Percentiles rank a stretch among this genome's conserved stretches.
Conservation (phyloP, 306 rosid genomes). For the Pachyrhizus erosus region DNA sequence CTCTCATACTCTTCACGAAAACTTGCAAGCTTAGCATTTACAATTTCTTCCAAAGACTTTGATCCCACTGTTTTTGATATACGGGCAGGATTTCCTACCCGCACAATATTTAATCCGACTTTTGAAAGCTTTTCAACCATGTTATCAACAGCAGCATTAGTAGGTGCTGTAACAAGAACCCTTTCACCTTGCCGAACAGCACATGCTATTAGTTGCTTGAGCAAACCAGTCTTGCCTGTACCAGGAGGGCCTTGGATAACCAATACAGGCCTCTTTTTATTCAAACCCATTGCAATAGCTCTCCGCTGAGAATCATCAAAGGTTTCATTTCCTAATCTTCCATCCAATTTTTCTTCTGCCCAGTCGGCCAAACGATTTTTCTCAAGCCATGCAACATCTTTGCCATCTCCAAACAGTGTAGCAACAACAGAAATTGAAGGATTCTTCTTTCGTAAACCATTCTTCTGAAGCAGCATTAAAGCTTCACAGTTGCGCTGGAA, state of each 20-base stretch:
- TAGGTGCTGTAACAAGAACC: slow-evolving; percentile 87
- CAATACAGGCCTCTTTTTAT: slow-evolving; percentile 72
- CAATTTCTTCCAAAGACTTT: slow-evolving; percentile 78
- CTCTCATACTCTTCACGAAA: slow-evolving; percentile 73
- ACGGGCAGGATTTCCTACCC: slow-evolving; percentile 90
- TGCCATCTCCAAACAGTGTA: slow-evolving; percentile 78
- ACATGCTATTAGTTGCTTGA: slow-evolving; percentile 64
- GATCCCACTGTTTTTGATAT: slow-evolving; percentile 70
- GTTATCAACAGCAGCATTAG: slow-evolving; percentile 88
- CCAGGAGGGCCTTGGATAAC: slow-evolving; percentile 95
- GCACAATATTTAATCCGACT: slow-evolving; percentile 65
- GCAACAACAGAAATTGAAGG: slow-evolving; percentile 74
- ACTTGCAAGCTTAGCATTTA: slow-evolving; percentile 64
- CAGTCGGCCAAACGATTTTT: slow-evolving; percentile 63
- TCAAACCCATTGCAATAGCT: slow-evolving; percentile 71
- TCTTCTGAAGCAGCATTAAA: slow-evolving; percentile 83
- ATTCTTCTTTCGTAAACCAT: slow-evolving; percentile 76
- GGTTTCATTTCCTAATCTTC: slow-evolving; percentile 42
- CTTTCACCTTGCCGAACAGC: slow-evolving; percentile 83
- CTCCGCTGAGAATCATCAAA: slow-evolving; percentile 67
- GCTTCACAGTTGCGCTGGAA: slow-evolving; percentile 92
- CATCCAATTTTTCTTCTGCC: slow-evolving; percentile 54
- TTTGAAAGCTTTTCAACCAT: slow-evolving; percentile 78
- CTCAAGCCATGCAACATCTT: slow-evolving; percentile 70
- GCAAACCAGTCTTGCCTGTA: slow-evolving; percentile 85